Percentiles rank a stretch among this genome's conserved stretches.
Conservation (phyloP, 2,329 filamentous ascomycete genomes). For the Cercospora janseana region DNA sequence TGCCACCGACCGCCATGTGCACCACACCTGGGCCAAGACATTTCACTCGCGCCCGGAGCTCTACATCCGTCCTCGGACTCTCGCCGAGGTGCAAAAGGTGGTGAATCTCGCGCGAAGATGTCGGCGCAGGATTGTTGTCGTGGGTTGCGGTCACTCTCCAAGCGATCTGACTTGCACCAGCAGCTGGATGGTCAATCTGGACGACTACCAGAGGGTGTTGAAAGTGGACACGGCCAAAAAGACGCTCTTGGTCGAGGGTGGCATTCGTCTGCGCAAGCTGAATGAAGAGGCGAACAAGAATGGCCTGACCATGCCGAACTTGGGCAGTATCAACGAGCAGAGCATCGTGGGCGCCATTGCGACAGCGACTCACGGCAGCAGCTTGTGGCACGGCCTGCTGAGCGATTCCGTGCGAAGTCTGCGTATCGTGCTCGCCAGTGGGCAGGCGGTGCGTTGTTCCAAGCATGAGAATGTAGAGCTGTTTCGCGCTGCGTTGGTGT, state of each 20-base stretch:
- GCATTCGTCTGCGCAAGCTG: conserved; percentile 75
- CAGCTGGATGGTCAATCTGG: conserved; percentile 91
- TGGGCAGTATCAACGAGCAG: conserved; percentile 94
- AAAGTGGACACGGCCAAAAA: conserved; percentile 65
- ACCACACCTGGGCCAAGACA: conserved; percentile 93
- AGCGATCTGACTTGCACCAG: conserved; percentile 90
- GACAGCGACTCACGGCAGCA: conserved; percentile 91
- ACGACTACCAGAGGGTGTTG: conserved; percentile 72
- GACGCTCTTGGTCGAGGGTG: conserved; percentile 76
- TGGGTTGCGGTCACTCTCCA: conserved; percentile 90
- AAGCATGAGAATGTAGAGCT: conserved; percentile 67
- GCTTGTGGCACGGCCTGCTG: conserved; percentile 76
- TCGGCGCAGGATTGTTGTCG: conserved; percentile 75
- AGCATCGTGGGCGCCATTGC: conserved; percentile 88
- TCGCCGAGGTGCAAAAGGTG: conserved; percentile 79
- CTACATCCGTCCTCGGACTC: conserved; percentile 78
- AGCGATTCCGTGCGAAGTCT: conserved; percentile 74
- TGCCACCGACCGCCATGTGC: conserved; percentile 67
- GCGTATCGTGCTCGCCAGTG: conserved; percentile 78
- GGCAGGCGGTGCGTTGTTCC: conserved; percentile 69
- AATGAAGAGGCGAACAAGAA: conserved; percentile 69
- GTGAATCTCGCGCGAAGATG: conserved; percentile 77
- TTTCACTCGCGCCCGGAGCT: conserved; percentile 87
- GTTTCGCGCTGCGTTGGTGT: conserved; percentile 84
- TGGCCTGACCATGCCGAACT: conserved; percentile 82